Conservation (phyloP, 441 rosid species). For the Metrosideros polymorpha region DNA sequence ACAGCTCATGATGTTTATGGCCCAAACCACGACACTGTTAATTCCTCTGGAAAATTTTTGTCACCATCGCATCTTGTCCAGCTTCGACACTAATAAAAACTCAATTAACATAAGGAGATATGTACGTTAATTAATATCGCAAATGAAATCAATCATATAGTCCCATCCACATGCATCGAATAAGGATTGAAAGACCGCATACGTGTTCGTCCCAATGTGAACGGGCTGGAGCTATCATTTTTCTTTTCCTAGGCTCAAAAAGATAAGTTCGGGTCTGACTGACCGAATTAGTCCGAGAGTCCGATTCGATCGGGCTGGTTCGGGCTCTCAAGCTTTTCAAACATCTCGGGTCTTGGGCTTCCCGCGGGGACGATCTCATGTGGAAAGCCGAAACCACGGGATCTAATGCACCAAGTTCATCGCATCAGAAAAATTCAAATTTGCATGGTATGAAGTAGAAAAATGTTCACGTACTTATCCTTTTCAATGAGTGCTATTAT, state of each 20-base stretch:
- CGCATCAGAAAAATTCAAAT: not conserved
- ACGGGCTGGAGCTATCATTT: not conserved
- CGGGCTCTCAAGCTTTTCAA: not conserved
- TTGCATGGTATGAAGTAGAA: not conserved
- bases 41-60: too few species aligned
- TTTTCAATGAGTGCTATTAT: too few species aligned
- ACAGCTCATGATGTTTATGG: too few species aligned
- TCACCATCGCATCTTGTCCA: too few species aligned
- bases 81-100: too few species aligned
- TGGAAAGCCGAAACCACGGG: not conserved
- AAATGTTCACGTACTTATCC: too few species aligned
- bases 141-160: too few species aligned
- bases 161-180: rapidly evolving
- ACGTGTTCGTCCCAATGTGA: not conserved
- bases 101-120: too few species aligned
- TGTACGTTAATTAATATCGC: too few species aligned
- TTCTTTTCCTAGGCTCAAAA: not conserved
- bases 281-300: not conserved
- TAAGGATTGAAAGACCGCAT: not conserved
- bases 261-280: not conserved
- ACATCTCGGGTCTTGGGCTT: not conserved
- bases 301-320: not conserved
- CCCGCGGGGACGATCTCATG: too few species aligned
- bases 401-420: not conserved
- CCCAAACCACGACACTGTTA: too few species aligned